These are phyloP conservation scores for Syzygium oleosum DNA, from an alignment of 345 rosid species.

Conservation along the genomic window DNA sequence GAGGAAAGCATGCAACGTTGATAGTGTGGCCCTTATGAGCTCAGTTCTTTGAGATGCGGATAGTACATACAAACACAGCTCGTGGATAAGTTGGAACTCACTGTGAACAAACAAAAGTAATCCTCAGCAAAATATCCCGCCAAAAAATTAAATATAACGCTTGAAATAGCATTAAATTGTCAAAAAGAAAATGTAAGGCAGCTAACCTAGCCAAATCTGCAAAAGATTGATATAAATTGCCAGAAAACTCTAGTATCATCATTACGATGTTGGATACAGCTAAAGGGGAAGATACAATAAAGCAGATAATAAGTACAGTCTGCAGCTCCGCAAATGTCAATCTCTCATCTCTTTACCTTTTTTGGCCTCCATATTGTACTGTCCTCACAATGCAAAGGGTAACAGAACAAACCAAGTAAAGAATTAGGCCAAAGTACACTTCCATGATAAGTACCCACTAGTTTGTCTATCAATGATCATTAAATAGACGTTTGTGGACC, in stretches of 20 bases:
- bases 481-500: neutral
- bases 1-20: constrained; percentile 97
- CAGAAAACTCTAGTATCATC: neutral
- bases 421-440: neutral
- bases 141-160: neutral
- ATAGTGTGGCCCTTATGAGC: constrained; percentile 86
- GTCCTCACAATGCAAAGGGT: neutral
- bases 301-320: neutral
- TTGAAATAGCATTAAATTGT: neutral
- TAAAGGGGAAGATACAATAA: neutral
- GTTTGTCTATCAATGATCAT: neutral
- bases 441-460: neutral
- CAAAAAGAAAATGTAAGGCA: neutral
- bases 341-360: neutral
- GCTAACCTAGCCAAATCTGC: neutral
- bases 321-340: neutral
- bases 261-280: neutral
- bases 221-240: neutral
- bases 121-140: neutral
- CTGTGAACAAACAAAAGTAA: constrained; percentile 39
- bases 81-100: constrained; percentile 98
- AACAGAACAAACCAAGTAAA: neutral
- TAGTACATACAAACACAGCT: constrained; percentile 89
- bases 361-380: neutral
- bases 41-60: constrained; percentile 96